phyloP scores from a whole-genome alignment of 257 asterid species.

The Plantago ovata region DNA sequence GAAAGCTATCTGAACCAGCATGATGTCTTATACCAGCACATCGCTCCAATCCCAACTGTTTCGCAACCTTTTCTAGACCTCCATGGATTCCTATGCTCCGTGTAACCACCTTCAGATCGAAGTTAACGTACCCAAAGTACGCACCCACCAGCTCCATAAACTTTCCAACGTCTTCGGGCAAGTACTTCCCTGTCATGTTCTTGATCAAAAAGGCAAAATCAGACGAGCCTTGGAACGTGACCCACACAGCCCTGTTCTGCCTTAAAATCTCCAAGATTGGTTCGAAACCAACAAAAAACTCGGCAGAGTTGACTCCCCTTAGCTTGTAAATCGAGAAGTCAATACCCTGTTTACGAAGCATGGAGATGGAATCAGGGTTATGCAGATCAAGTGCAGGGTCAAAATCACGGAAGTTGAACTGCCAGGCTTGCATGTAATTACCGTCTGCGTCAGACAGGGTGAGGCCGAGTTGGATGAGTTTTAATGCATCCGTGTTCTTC shows the following conservation, averaged over 20 bases:
- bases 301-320: constrained; percentile 11
- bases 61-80: constrained; percentile 13
- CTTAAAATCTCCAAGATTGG: neutral
- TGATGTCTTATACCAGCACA: constrained; percentile 19
- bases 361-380: constrained; percentile 18
- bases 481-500: constrained; percentile 23
- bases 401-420: constrained; percentile 36
- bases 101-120: constrained; percentile 26
- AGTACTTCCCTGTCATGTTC: neutral
- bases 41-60: constrained; percentile 1
- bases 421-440: constrained; percentile 28
- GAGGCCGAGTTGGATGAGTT: constrained; percentile 37
- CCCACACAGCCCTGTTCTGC: constrained; percentile 17
- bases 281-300: neutral
- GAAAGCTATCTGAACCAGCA: constrained; percentile 23
- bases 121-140: constrained; percentile 20
- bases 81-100: constrained; percentile 4
- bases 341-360: constrained; percentile 18
- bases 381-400: constrained; percentile 19
- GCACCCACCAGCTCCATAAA: neutral
- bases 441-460: constrained; percentile 24
- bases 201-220: constrained; percentile 26
- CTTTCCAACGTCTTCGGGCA: constrained; percentile 3
- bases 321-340: constrained; percentile 10
- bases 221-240: constrained; percentile 30